Conservation (phyloP, 192 early-diverging fungal species). For the Phycomyces nitens region DNA sequence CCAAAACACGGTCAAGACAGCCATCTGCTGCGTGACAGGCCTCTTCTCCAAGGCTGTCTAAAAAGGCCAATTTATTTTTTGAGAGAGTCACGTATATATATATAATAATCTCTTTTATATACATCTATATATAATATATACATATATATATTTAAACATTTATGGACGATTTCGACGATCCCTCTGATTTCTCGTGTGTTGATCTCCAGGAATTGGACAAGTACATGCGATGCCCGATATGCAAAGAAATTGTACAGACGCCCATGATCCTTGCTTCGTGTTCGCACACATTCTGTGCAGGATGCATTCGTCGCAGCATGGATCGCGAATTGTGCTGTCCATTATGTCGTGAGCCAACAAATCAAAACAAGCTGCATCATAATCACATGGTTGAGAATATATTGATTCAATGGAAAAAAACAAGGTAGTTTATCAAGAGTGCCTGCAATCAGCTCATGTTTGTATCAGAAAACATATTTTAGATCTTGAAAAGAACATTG, state of each 20-base stretch:
- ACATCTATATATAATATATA: too few relatives aligned
- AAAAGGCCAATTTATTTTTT: too few relatives aligned
- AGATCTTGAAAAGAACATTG: neutral
- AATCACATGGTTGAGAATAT: conserved; percentile 29
- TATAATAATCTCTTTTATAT: too few relatives aligned
- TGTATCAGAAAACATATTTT: neutral
- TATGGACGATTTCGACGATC: conserved; percentile 55
- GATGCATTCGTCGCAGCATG: conserved; percentile 65
- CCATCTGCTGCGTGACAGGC: too few relatives aligned
- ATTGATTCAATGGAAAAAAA: conserved; percentile 23
- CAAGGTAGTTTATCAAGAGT: conserved; percentile 10
- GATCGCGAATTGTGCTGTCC: conserved; percentile 61
- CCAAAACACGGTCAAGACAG: too few relatives aligned
- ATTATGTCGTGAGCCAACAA: conserved; percentile 48
- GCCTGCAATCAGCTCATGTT: neutral
- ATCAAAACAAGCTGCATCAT: conserved; percentile 28
- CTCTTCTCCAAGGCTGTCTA: too few relatives aligned
- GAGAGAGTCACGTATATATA: too few relatives aligned
- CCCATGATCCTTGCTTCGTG: conserved; percentile 60
- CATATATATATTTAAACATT: too few relatives aligned
- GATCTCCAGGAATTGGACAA: conserved; percentile 60
- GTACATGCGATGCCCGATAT: conserved; percentile 70
- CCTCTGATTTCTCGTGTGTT: conserved; percentile 60
- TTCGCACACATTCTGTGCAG: conserved; percentile 74
- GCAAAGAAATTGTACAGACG: conserved; percentile 66